Evolutionary conservation across 2,329 filamentous ascomycete species (phyloP), one percentile per base, ranked within the genome.

Genomic region (Samsoniella hepiali): DNA sequence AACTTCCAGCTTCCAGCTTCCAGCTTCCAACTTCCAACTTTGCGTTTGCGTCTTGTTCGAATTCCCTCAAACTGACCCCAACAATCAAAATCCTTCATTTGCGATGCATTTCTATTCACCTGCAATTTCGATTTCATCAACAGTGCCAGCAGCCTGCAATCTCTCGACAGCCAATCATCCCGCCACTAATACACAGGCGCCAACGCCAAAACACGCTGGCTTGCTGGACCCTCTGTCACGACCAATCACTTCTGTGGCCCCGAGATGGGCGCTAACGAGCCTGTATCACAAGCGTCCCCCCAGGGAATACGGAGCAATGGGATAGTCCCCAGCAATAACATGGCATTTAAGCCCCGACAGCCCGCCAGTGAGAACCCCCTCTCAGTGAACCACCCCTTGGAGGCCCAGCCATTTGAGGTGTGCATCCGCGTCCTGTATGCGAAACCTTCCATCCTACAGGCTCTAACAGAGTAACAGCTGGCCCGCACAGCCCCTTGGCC

Each of bases 391-490:
- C 54, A 22, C 42, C 47, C 58, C 58, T 27, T 51, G 45, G 58
- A 17, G 27, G 58, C 58, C 58, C 27, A 61, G 49, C 34, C 17
- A 49, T 61, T 61, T 61, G 58, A 54, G 49, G 42, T 44, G 34
- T 8, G 29, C 58, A 44, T 42, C 47, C 36, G n/a, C 38, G 38
- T n/a, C 49, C 32, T 31, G 36, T 32, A 57, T 51, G 40, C 61
- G 53, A 63, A 63, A 63, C 61, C 17, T 5, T 42, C 3, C 53
- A 22, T 32, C 31, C 34, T 34, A 34, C 42, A 53, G 32, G 47
- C 53, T 63, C 60, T 34, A 44, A 63, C 60, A 56, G 32, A 57
- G 53, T 34, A 44, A 63, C 60, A 56, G 32, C 29, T 60, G 32
- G 53, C 32, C 60, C 44, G 60, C 60, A 53, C 8, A 11, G 10